A percentile compares a stretch with the other conserved stretches of the same genome.
Evolutionary conservation across 2,329 filamentous ascomycete genomes (phyloP).

Genomic region (Fusarium tricinctum): DNA sequence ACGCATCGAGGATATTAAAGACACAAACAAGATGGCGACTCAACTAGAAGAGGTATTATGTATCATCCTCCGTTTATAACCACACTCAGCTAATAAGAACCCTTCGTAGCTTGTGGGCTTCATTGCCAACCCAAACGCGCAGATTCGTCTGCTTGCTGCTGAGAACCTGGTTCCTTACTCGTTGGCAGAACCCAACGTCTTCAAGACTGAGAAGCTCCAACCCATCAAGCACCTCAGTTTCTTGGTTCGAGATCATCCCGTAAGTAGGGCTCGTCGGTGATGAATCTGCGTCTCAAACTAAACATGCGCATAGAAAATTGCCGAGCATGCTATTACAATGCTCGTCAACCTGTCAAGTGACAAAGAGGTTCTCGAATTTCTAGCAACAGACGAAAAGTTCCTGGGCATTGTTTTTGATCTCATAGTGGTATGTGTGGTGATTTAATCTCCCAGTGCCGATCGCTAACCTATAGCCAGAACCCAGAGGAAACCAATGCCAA

Average conservation of each 20-base stretch:
- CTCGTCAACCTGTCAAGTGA: slow-evolving; percentile 89
- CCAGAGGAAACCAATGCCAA: slow-evolving; percentile 85
- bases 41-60: slow-evolving; percentile 78
- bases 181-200: slow-evolving; percentile 78
- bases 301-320: slow-evolving; percentile 75
- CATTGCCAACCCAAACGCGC: slow-evolving; percentile 90
- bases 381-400: slow-evolving; percentile 86
- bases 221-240: slow-evolving; percentile 91
- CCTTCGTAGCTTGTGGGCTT: slow-evolving; percentile 84
- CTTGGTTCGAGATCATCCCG: slow-evolving; percentile 84
- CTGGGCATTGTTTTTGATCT: slow-evolving; percentile 79
- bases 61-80: rapidly evolving
- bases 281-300: not conserved
- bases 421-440: slow-evolving; percentile 73
- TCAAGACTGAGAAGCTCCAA: slow-evolving; percentile 83
- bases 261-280: slow-evolving; percentile 58
- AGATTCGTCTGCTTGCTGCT: slow-evolving; percentile 86
- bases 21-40: slow-evolving; percentile 71
- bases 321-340: slow-evolving; percentile 92
- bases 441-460: not conserved
- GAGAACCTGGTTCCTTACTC: slow-evolving; percentile 91
- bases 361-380: slow-evolving; percentile 76
- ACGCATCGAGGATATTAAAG: not conserved
- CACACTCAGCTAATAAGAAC: slow-evolving; percentile 19
- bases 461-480: slow-evolving; percentile 62